phyloP scores from a whole-genome alignment of 2,329 filamentous ascomycete genomes.

The Aureobasidium subglaciale region DNA sequence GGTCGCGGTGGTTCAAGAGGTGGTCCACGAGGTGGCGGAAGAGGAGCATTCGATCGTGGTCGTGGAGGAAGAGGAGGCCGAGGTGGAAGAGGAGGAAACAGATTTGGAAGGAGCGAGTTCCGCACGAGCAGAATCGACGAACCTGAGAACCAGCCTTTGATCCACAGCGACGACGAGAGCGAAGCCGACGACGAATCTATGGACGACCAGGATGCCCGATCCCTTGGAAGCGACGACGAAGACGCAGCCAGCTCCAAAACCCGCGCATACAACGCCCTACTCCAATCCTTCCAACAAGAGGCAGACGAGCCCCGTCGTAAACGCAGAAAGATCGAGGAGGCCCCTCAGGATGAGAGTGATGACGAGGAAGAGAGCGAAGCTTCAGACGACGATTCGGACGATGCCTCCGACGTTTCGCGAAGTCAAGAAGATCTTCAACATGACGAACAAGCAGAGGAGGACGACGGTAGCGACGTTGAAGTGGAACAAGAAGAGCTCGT shows the following conservation, averaged over 20 bases:
- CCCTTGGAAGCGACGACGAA: slow-evolving; percentile 26
- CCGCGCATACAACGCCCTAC: slow-evolving; percentile 49
- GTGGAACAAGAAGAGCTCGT: slow-evolving; percentile 15
- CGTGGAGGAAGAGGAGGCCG: slow-evolving; percentile 19
- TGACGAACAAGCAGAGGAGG: slow-evolving; percentile 44
- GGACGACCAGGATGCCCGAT: slow-evolving; percentile 22
- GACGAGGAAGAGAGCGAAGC: slow-evolving; percentile 39
- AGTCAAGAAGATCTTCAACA: slow-evolving; percentile 37
- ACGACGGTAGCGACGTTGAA: slow-evolving; percentile 15
- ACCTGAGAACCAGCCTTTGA: slow-evolving; percentile 24
- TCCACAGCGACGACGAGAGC: slow-evolving; percentile 18
- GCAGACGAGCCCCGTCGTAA: slow-evolving; percentile 43
- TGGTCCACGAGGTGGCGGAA: slow-evolving; percentile 16
- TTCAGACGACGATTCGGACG: slow-evolving; percentile 33
- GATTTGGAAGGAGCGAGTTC: slow-evolving; percentile 19
- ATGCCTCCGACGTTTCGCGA: slow-evolving; percentile 43
- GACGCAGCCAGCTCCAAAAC: slow-evolving; percentile 23
- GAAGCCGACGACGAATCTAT: slow-evolving; percentile 21
- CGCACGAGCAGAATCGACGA: slow-evolving; percentile 22
- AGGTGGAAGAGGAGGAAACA: slow-evolving; percentile 20
- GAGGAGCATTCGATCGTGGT: slow-evolving; percentile 21
- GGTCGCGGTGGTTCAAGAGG: slow-evolving; percentile 22
- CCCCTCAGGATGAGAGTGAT: slow-evolving; percentile 21
- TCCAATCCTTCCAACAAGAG: slow-evolving; percentile 47
- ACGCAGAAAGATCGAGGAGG: slow-evolving; percentile 47